Evolutionary conservation across 192 early-diverging fungal genomes (phyloP).

Genomic region (Rhizophagus prolifer): DNA sequence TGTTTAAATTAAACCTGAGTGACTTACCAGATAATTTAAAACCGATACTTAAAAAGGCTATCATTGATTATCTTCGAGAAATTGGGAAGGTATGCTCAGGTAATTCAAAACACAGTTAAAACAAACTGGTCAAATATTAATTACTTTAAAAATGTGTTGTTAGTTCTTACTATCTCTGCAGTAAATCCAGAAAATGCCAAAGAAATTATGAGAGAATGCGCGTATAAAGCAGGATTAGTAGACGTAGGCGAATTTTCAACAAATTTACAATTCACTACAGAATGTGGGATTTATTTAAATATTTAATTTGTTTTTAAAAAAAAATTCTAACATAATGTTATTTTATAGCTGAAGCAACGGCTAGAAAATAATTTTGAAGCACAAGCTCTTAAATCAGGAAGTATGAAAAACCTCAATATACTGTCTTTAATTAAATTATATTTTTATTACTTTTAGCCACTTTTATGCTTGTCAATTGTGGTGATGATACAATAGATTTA

Average conservation of each 20-base stretch:
- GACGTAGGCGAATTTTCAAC: too few relatives aligned
- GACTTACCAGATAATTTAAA: not conserved
- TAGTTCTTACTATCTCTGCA: not conserved
- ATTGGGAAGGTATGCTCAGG: not conserved
- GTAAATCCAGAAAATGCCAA: not conserved
- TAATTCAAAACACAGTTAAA: not conserved
- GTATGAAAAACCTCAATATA: not conserved
- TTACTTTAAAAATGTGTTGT: not conserved
- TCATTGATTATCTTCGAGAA: not conserved
- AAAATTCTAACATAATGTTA: too few relatives aligned
- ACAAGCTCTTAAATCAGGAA: not conserved
- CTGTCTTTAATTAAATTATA: not conserved
- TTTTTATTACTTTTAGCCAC: not conserved
- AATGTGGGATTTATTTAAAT: not conserved
- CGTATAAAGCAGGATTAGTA: not conserved
- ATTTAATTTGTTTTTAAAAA: too few relatives aligned
- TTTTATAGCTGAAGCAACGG: not conserved
- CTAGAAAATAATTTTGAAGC: not conserved
- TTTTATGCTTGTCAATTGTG: constrained; percentile 50
- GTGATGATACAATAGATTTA: constrained; percentile 46
- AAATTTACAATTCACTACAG: not conserved
- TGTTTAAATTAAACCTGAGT: not conserved
- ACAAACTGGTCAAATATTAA: not conserved
- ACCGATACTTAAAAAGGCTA: not conserved
- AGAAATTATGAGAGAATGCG: not conserved